Base-by-base conservation (phyloP, 192 early-diverging fungal genomes). In the Kickxella alabastrina region DNA sequence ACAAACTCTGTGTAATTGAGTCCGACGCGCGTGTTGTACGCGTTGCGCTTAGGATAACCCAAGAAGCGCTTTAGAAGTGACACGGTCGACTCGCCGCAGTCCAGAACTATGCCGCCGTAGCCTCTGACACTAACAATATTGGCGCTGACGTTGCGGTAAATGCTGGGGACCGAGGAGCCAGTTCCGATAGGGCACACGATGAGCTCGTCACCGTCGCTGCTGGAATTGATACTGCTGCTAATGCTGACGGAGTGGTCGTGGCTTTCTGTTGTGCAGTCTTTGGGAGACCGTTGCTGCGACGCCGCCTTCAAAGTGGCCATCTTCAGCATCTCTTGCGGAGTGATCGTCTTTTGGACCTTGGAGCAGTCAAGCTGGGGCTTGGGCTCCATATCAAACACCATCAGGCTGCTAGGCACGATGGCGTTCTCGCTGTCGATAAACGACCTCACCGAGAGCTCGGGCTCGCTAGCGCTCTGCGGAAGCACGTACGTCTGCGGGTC, bases 141-240 rank as follows among this genome's bases (percentile, higher is more conserved):
- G 9, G 87, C 79, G 62, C 85, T 89, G 22, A 98, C 94, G 69
- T 98, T 98, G 60, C 96, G 82, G 68, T 90, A 93, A 50, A 87
- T 88, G 19, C 85, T 87, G 4, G 96, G 93, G 26, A 91, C 65
- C 14, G 92, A 82, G 15, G 92, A 88, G 19, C 91, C 96, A 0
- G 96, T 98, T 24, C 96, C 96, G 10, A 98, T 83, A 4, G 93
- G 79, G 6, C 86, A 83, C 12, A 77, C 52, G 3, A 65, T 37
- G n/a, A 69, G 52, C 14, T 57, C 62, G 25, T 40, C 21, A 10
- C 21, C 57, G 10, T 27, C 18, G 46, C 12, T 3, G 9, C 17
- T 23, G 31, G 46, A 21, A 15, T 35, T 29, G 2, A 15, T 35
- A 15, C 21, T 10, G 4, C 29, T 29, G 3, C 18, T 8, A 12